Base-by-base conservation (phyloP, 768 basidiomycete genomes). In the Kwoniella europaea region DNA sequence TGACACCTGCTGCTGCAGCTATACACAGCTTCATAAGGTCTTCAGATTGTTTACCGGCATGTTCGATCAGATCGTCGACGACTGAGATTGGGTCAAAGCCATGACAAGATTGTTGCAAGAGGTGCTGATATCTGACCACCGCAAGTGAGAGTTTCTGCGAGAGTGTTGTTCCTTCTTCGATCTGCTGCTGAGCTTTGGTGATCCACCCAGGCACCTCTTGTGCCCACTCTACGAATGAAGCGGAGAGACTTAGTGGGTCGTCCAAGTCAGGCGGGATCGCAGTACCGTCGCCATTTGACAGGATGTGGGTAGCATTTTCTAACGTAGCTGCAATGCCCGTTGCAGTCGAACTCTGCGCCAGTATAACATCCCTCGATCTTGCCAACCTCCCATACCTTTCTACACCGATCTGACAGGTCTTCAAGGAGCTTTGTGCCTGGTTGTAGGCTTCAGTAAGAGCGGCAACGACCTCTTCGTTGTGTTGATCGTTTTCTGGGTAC, bases 301-400 rank as follows among this genome's bases (percentile, higher is more conserved):
- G 13, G 15, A 44, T 20, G 0, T 35, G 15, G 27, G 64, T 13
- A 10, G 62, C 27, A 16, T 58, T 0, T 5, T 35, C 6, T 20
- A 65, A 42, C 16, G 15, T 50, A 7, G 13, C 18, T 63, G 56
- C 22, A 10, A 15, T n/a, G 4, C 52, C n/a, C 7, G 41, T 12
- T 12, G 61, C 10, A 9, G 55, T n/a, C 10, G 4, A 5, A 12
- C 27, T 42, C 16, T 53, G 52, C 0, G 42, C 44, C 4, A 12
- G 10, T 10, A 68, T 16, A 35, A 20, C 27, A 16, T 50, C 27
- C 43, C 73, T 46, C 3, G 50, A 57, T 10, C 15, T 20, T 15
- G 27, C 46, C 4, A 73, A 46, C 9, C 59, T 44, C 7, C 4
- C 46, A 64, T 75, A 74, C 74, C 74, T 72, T 10, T 68, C 67